Conservation (phyloP, 2,329 filamentous ascomycete genomes). For the Colletotrichum sp. region DNA sequence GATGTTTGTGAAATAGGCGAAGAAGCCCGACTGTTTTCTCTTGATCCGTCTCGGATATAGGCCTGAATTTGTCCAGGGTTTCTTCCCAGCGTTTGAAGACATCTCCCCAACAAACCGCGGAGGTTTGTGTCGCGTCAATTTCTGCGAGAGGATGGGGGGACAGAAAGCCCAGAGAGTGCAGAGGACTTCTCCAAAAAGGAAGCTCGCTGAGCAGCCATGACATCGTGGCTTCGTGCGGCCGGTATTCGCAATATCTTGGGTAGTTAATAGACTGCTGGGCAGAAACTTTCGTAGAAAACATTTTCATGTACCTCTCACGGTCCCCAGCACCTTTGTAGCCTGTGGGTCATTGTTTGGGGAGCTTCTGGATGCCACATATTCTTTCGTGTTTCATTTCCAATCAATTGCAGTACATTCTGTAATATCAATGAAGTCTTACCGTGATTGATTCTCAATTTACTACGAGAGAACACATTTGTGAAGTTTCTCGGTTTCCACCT, state of each 20-base stretch:
- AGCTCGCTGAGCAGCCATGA: not conserved
- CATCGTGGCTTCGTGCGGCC: not conserved
- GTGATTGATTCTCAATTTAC: fast-evolving
- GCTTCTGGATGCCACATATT: not conserved
- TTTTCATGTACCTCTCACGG: not conserved
- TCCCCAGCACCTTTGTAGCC: not conserved
- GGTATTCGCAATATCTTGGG: not conserved
- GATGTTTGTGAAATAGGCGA: not conserved
- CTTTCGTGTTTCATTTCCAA: not conserved
- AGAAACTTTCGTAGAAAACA: not conserved
- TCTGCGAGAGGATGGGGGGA: not conserved
- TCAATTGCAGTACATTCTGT: not conserved
- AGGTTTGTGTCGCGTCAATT: not conserved
- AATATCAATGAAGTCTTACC: not conserved
- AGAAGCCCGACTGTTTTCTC: not conserved
- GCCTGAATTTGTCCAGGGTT: not conserved
- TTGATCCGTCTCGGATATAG: not conserved
- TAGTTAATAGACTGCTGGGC: not conserved
- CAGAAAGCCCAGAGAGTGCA: not conserved
- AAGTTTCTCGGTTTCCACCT: not conserved
- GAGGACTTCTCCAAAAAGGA: not conserved
- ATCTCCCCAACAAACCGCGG: not conserved
- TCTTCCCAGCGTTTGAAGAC: not conserved
- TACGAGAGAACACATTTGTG: not conserved
- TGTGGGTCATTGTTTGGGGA: not conserved